Evolutionary conservation across 2,329 filamentous ascomycete genomes (phyloP).

Genomic region (Hymenoscyphus infarciens): DNA sequence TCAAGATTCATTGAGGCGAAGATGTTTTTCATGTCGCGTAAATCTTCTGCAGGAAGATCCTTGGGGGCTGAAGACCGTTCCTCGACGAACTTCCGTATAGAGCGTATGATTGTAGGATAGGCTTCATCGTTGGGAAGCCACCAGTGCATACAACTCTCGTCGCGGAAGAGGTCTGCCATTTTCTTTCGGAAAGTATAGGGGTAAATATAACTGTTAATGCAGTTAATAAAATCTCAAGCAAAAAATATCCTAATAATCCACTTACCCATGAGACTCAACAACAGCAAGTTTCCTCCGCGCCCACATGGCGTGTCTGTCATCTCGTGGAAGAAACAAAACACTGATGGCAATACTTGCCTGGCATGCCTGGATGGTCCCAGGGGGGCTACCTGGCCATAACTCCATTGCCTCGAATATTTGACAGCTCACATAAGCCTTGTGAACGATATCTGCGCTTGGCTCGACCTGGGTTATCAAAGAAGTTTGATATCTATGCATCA

Average conservation of each 20-base stretch:
- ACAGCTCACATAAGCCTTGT: constrained; percentile 66
- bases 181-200: constrained; percentile 68
- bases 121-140: constrained; percentile 85
- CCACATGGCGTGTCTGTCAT: constrained; percentile 73
- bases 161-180: constrained; percentile 72
- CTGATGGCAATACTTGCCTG: constrained; percentile 76
- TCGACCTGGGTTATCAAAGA: constrained; percentile 49
- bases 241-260: constrained; percentile 22
- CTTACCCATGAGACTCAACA: constrained; percentile 76
- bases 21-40: constrained; percentile 72
- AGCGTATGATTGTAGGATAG: constrained; percentile 69
- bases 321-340: constrained; percentile 74
- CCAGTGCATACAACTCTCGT: constrained; percentile 71
- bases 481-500: constrained; percentile 78
- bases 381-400: constrained; percentile 65
- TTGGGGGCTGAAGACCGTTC: constrained; percentile 64
- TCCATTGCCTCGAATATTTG: constrained; percentile 77
- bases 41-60: constrained; percentile 57
- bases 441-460: constrained; percentile 51
- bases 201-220: constrained; percentile 70
- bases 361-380: constrained; percentile 66
- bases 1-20: constrained; percentile 61
- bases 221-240: constrained; percentile 12
- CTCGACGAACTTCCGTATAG: constrained; percentile 75
- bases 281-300: constrained; percentile 72